Base-by-base conservation (phyloP, 208 protist species). In the Leptomonas pyrrhocoris region DNA sequence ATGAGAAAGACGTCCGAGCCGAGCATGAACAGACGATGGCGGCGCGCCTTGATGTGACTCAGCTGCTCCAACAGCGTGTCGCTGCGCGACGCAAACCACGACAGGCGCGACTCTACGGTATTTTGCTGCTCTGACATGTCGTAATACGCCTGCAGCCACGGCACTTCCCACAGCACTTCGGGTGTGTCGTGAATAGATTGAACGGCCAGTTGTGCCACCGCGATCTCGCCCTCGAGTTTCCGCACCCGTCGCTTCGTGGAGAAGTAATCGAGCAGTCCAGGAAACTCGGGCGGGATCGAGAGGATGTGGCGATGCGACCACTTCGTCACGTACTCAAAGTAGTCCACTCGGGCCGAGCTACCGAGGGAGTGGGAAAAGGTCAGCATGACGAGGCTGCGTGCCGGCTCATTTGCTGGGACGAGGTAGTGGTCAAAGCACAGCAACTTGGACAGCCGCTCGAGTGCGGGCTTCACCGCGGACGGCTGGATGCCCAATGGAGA, bases 381-480 rank as follows among this genome's bases (percentile, higher is more conserved):
- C 6, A 93, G 63, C 87, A 93, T 93, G 31, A 93, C 74, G 40
- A 90, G 79, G 34, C 67, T 76, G 50, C 82, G 75, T 8, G 74
- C 50, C 23, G 84, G 76, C 18, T 79, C 73, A 5, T 36, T 76
- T 13, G 53, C 48, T 0, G 88, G 88, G 28, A 93, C 73, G 27
- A 88, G 74, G 61, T 89, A 93, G 56, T 93, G 88, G 43, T 93
- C 88, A 64, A 88, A 93, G 72, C 82, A 88, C 19, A 93, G 74
- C 60, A 81, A 34, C 46, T 83, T 81, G 11, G 76, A 60, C 53
- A 93, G 87, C 1, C 80, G 73, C 63, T 73, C 69, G 8, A 89
- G 74, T n/a, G 79, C 73, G 21, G 80, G 76, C 34, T 79, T 63
- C 53, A 74, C 64, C 34, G 30, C 69, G 0, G 57, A 13, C 0